Evolutionary conservation across 2,329 filamentous ascomycete genomes (phyloP).

Genomic region (Penicillium nordicum): DNA sequence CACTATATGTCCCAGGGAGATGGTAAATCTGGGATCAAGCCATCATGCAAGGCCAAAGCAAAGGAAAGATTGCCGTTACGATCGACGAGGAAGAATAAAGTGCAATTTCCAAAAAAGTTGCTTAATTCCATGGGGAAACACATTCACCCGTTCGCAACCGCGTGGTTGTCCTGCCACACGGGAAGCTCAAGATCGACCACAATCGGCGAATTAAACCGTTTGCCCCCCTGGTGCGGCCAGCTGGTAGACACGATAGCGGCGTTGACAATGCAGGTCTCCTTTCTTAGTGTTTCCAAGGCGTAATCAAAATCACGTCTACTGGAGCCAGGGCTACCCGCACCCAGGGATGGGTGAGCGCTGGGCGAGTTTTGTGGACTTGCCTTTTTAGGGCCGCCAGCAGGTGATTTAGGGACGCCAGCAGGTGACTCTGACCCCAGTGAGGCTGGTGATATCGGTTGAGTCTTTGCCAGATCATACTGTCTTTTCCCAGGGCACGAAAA

Average conservation of each 20-base stretch:
- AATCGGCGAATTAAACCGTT: slow-evolving; percentile 71
- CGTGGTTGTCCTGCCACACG: slow-evolving; percentile 43
- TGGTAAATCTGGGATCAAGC: slow-evolving; percentile 12
- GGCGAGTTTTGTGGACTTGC: neutral
- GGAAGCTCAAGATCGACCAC: slow-evolving; percentile 78
- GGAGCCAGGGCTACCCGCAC: slow-evolving; percentile 6
- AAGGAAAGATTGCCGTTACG: slow-evolving; percentile 2
- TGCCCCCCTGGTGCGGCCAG: slow-evolving; percentile 60
- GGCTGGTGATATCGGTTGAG: neutral
- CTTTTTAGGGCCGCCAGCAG: slow-evolving; percentile 2
- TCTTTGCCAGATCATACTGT: slow-evolving; percentile 1
- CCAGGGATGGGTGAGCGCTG: slow-evolving; percentile 4
- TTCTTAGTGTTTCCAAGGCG: slow-evolving; percentile 39
- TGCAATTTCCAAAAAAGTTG: neutral
- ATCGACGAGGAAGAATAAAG: neutral
- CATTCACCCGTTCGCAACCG: slow-evolving; percentile 2
- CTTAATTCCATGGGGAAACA: neutral
- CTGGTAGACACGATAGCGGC: slow-evolving; percentile 69
- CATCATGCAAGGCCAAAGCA: slow-evolving; percentile 15
- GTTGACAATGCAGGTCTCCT: slow-evolving; percentile 76
- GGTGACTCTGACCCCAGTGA: slow-evolving; percentile 9
- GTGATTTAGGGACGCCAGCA: slow-evolving; percentile 6
- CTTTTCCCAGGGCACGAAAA: slow-evolving; percentile 10
- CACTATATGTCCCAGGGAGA: slow-evolving; percentile 10
- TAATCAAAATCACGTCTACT: slow-evolving; percentile 3